These are phyloP conservation scores for Scheffersomyces ergatensis DNA, from an alignment of 805 yeast species.

Conservation along the genomic window DNA sequence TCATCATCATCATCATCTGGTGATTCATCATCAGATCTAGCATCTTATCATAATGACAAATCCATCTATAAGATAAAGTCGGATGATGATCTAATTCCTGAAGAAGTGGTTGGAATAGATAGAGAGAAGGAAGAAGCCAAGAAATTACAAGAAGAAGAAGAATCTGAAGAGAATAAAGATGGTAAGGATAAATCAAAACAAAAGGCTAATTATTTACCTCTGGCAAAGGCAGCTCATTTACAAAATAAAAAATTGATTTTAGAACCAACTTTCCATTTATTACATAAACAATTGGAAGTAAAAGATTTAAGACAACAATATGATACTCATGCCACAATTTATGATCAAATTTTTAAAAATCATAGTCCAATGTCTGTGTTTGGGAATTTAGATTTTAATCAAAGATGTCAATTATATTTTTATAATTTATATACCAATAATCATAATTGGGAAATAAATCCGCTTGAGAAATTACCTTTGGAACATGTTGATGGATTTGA, in stretches of 20 bases:
- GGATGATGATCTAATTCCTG: not conserved
- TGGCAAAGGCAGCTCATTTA: not conserved
- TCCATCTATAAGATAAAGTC: not conserved
- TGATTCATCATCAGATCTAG: not conserved
- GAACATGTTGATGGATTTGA: slow-evolving; percentile 29
- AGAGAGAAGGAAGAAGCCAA: not conserved
- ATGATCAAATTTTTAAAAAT: slow-evolving; percentile 19
- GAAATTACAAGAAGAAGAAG: too few species aligned
- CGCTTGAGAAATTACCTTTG: slow-evolving; percentile 21
- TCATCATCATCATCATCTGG: too few species aligned
- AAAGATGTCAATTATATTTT: slow-evolving; percentile 48
- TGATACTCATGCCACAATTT: slow-evolving; percentile 20
- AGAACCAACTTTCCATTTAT: slow-evolving; percentile 9
- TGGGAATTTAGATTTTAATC: slow-evolving; percentile 18
- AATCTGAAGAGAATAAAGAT: too few species aligned
- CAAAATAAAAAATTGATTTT: not conserved
- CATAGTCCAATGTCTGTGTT: slow-evolving; percentile 18
- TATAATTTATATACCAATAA: slow-evolving; percentile 35
- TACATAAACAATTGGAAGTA: slow-evolving; percentile 11
- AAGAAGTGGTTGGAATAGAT: not conserved
- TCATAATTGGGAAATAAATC: slow-evolving; percentile 46
- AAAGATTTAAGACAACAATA: slow-evolving; percentile 14
- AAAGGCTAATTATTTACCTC: not conserved
- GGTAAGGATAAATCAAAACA: too few species aligned
- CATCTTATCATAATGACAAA: not conserved